phyloP scores from a whole-genome alignment of 768 basidiomycete genomes.

The Pleurotus salmoneostramineus region DNA sequence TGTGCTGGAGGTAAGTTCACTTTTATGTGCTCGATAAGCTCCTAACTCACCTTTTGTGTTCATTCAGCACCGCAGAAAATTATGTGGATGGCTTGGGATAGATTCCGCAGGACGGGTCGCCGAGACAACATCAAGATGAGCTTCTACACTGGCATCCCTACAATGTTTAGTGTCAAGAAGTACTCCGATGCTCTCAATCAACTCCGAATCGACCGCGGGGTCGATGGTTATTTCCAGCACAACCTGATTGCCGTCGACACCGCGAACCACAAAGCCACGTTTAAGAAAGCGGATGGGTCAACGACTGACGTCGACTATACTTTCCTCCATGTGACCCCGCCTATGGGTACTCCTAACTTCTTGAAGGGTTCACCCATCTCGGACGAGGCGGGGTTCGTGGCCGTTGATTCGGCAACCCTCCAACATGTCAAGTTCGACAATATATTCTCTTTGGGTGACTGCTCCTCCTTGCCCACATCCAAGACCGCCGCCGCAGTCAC shows the following conservation, averaged over 20 bases:
- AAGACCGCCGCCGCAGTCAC: constrained; percentile 97
- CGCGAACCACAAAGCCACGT: constrained; percentile 74
- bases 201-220: constrained; percentile 72
- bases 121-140: constrained; percentile 56
- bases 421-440: constrained; percentile 80
- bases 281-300: constrained; percentile 73
- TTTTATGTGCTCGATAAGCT: background rate
- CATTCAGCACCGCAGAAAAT: constrained; percentile 78
- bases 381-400: constrained; percentile 86
- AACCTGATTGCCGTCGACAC: constrained; percentile 77
- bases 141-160: constrained; percentile 88
- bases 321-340: constrained; percentile 83
- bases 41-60: background rate
- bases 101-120: constrained; percentile 60
- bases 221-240: constrained; percentile 79
- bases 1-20: constrained; percentile 74
- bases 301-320: constrained; percentile 75
- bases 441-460: constrained; percentile 91
- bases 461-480: constrained; percentile 87
- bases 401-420: constrained; percentile 76
- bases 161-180: constrained; percentile 97
- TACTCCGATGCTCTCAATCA: constrained; percentile 85
- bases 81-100: constrained; percentile 97
- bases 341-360: constrained; percentile 84
- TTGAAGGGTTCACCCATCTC: constrained; percentile 76